Evolutionary conservation across 2,329 filamentous ascomycete genomes (phyloP).

Genomic region (Fusarium marasasianum): DNA sequence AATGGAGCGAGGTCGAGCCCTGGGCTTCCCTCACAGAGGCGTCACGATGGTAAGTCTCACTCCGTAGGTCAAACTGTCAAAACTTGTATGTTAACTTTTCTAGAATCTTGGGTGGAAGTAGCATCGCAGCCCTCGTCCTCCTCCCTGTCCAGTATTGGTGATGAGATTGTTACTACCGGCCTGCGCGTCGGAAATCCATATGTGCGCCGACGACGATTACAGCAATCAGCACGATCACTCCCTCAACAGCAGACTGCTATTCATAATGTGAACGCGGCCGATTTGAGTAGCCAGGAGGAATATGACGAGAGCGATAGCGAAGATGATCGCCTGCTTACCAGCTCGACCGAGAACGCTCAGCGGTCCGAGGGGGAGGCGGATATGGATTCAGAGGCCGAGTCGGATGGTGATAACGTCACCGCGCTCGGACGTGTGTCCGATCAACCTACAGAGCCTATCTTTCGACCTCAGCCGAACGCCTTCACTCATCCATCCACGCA

Average conservation of each 20-base stretch:
- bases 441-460: constrained; percentile 63
- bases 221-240: constrained; percentile 46
- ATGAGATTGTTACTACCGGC: constrained; percentile 92
- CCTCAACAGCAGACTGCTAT: constrained; percentile 54
- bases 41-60: constrained; percentile 49
- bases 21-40: constrained; percentile 46
- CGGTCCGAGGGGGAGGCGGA: constrained; percentile 51
- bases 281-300: constrained; percentile 86
- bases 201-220: constrained; percentile 65
- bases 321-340: constrained; percentile 74
- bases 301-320: constrained; percentile 95
- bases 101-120: constrained; percentile 97
- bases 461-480: constrained; percentile 90
- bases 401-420: constrained; percentile 79
- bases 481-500: constrained; percentile 79
- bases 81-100: constrained; percentile 23
- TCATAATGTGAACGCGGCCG: constrained; percentile 55
- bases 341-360: constrained; percentile 64
- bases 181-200: constrained; percentile 77
- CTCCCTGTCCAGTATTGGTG: constrained; percentile 83
- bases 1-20: constrained; percentile 44
- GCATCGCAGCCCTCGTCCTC: constrained; percentile 93
- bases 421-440: constrained; percentile 74
- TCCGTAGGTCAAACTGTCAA: not conserved
- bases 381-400: constrained; percentile 59